Base-by-base conservation (phyloP, 2,329 filamentous ascomycete species). In the Pseudocercospora vitis region DNA sequence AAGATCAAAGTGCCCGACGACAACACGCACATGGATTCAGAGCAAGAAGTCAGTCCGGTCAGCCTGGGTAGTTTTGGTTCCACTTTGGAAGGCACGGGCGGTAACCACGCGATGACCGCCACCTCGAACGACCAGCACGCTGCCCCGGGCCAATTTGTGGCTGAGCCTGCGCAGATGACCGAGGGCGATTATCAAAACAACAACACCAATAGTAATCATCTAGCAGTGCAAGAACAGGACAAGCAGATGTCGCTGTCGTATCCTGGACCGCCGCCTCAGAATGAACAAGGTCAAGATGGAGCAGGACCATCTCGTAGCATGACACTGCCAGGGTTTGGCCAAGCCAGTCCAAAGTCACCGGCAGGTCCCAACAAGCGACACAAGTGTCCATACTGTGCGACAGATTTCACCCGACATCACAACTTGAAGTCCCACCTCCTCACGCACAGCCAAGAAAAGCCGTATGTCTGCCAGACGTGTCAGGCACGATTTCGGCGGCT, bases 381-480 rank as follows among this genome's bases (percentile, higher is more conserved):
- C 76, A 95, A 94, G 71, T 99, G 94, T 68, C 92, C 90, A 0
- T 96, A 95, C 71, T 99, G 94, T 78, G 84, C 90, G 32, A 96
- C 94, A 4, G 94, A 96, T 67, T 99, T 99, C 64, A 99, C 94
- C 23, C 84, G 94, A 39, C 94, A 97, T 69, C 94, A 97, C 70
- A 97, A 99, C 67, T 81, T 97, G 23, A 99, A 97, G 75, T 96
- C 91, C 63, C 94, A 99, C 74, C 81, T 99, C 53, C 82, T 99
- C 69, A 97, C 94, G 0, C 94, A 97, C 72, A 96, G 91, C 66
- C 92, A 99, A 77, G 94, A 99, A 72, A 99, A 99, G 73, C 94
- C 94, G 0, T 99, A 94, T 68, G 83, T 94, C 23, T 99, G 94
- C 69, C 86, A 89, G 58, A 90, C 89, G n/a, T 99, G 94, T 70